Conservation (phyloP, 2,329 filamentous ascomycete species). For the Cryphonectria carpinicola region DNA sequence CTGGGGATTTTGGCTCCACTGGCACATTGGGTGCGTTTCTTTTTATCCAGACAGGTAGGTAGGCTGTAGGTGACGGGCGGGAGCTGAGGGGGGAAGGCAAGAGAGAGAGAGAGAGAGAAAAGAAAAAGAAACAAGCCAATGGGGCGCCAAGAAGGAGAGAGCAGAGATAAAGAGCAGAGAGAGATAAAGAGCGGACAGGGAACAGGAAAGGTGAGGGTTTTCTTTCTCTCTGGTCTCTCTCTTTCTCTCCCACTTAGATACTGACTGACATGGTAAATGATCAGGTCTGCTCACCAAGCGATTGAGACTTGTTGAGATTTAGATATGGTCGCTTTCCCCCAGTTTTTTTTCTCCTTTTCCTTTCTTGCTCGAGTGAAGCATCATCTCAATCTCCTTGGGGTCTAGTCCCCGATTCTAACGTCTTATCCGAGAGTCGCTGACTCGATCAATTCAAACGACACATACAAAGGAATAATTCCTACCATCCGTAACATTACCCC, state of each 20-base stretch:
- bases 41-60: neutral
- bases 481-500: neutral
- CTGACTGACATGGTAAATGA: too few species aligned
- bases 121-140: neutral
- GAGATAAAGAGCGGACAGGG: neutral
- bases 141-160: neutral
- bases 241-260: neutral
- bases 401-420: neutral
- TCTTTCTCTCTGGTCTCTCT: neutral
- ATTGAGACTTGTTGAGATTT: neutral
- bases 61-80: too few species aligned
- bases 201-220: neutral
- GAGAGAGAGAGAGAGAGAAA: neutral
- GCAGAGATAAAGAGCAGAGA: neutral
- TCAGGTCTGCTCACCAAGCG: neutral
- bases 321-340: too few species aligned
- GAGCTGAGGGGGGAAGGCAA: neutral
- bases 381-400: neutral
- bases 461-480: neutral
- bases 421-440: neutral
- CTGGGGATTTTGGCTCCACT: neutral
- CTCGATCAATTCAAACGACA: constrained; percentile 1
- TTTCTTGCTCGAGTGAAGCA: neutral
- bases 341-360: too few species aligned
- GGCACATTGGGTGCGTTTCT: neutral